Conservation (phyloP, 2,329 filamentous ascomycete species). For the Penicillium thymicola region DNA sequence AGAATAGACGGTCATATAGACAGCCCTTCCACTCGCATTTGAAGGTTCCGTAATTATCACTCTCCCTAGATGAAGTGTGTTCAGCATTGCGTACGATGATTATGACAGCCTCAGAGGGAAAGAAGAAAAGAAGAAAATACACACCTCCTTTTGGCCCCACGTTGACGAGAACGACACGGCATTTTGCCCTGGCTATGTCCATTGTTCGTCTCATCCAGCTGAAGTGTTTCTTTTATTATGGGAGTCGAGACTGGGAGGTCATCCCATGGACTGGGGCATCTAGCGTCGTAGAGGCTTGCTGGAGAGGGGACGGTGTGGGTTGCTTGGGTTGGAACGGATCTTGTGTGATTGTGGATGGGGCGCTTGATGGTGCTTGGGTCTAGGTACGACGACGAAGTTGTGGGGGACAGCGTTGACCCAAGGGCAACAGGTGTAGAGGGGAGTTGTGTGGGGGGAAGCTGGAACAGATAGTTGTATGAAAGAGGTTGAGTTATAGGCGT, state of each 20-base stretch:
- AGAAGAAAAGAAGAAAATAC: background rate
- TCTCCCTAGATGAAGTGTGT: background rate
- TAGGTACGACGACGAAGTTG: background rate
- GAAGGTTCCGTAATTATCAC: background rate
- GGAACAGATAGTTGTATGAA: background rate
- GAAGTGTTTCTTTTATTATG: background rate
- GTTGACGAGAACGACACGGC: background rate
- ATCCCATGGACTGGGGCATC: background rate
- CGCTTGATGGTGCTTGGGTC: background rate
- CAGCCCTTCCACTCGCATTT: constrained; percentile 6
- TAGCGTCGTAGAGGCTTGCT: background rate
- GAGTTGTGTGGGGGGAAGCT: background rate
- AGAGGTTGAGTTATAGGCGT: background rate
- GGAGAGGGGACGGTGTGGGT: background rate
- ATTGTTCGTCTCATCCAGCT: background rate
- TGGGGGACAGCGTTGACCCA: background rate
- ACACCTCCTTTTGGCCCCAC: background rate
- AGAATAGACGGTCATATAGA: constrained; percentile 2
- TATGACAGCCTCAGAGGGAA: no score
- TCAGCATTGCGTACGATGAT: background rate
- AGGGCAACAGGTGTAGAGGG: background rate
- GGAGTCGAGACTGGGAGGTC: background rate
- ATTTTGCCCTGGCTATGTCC: background rate
- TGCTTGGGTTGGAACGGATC: background rate
- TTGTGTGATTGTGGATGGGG: background rate